Conservation (phyloP, 192 early-diverging fungal species). For the Linnemannia elongata region DNA sequence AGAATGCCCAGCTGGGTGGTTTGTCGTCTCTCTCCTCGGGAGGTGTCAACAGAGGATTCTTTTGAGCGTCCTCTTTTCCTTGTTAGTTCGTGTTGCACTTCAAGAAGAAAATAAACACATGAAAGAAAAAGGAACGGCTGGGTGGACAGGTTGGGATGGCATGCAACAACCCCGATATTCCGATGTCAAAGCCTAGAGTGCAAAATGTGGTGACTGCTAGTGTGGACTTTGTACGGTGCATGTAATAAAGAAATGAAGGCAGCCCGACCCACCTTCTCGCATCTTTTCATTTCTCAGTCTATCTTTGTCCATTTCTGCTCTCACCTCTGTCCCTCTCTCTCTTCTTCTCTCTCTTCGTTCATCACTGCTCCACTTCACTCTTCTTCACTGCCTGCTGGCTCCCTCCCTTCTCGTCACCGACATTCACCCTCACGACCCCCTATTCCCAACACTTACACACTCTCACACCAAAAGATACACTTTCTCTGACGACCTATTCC, state of each 20-base stretch:
- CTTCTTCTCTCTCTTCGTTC: neutral
- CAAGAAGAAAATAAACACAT: neutral
- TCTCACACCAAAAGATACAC: neutral
- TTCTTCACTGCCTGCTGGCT: neutral
- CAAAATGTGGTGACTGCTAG: too few species aligned
- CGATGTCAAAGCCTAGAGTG: too few species aligned
- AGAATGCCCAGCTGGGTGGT: slow-evolving; percentile 23
- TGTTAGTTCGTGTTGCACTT: neutral
- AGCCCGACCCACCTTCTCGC: neutral
- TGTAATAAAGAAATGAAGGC: too few species aligned
- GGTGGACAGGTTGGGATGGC: neutral
- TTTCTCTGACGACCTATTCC: neutral
- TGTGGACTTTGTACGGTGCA: too few species aligned
- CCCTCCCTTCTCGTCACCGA: neutral
- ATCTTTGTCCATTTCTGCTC: slow-evolving; percentile 2
- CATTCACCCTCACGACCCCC: neutral
- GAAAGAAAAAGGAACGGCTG: neutral
- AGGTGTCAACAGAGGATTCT: slow-evolving; percentile 33
- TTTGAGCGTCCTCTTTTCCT: slow-evolving; percentile 7
- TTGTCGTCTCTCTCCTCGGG: slow-evolving; percentile 27
- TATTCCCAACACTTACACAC: neutral
- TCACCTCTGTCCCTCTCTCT: neutral
- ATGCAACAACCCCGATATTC: neutral
- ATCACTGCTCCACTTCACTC: neutral
- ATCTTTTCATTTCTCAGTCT: neutral